Base-by-base conservation (phyloP, 306 rosid species). In the Trifolium subterraneum region DNA sequence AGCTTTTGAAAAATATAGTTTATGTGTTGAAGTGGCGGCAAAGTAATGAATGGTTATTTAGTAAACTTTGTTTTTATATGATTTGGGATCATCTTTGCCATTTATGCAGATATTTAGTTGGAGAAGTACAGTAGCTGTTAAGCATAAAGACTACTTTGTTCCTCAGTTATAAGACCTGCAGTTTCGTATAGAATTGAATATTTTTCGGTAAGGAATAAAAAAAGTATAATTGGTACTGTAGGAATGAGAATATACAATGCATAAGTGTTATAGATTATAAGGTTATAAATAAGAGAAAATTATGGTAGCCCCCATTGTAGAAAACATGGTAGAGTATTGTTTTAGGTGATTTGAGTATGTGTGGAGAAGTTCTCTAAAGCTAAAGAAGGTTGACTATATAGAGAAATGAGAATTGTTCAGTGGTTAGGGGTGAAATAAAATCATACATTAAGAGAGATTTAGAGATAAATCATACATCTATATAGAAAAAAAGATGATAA, bases 21-120 rank as follows among this genome's bases (percentile, higher is more conserved):
- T 36, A 16, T 66, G 15, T 52, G 73, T 33, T 58, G 2, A 33
- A 54, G 41, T 27, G 1, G 59, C 27, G 4, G 68, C 18, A 56
- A 56, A 41, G 16, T 42, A 23, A 71, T 35, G 13, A 66, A 66
- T 65, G 10, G 20, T 51, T 51, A 5, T 50, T 74, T 74, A n/a
- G 27, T 29, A 74, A 36, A 19, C 9, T 36, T 50, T 36, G 31
- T 11, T n/a, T 51, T 52, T 14, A 44, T 44, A 15, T 44, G 50
- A 16, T 44, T 44, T 44, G n/a, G n/a, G 7, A 1, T 44, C 47
- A n/a, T 25, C 31, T 45, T 12, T 55, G 48, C 19, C 8, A 67
- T 67, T 42, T 39, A 25, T 66, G 67, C 12, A 54, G 73, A 22
- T 31, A 29, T 76, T 36, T 64, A 25, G 55, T 22, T 9, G 7